Conservation (phyloP, 768 basidiomycete species). For the Calvatia gigantea region DNA sequence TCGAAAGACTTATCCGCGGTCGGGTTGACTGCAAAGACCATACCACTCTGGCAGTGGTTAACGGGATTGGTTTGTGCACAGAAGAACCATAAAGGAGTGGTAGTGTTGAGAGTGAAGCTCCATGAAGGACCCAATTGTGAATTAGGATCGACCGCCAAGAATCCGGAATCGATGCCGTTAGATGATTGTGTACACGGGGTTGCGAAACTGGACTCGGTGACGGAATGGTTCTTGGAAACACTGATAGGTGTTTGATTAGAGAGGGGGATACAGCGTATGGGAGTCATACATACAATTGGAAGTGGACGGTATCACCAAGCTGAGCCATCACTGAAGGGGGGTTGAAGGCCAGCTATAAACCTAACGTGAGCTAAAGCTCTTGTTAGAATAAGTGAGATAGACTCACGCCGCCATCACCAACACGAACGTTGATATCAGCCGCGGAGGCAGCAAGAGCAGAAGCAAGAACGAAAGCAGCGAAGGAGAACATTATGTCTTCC, state of each 20-base stretch:
- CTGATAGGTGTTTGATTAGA: conserved; percentile 17
- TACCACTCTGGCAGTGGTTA: conserved; percentile 49
- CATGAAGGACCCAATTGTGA: conserved; percentile 36
- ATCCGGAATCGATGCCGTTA: conserved; percentile 49
- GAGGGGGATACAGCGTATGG: background rate
- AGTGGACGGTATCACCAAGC: conserved; percentile 45
- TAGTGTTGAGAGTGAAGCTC: conserved; percentile 43
- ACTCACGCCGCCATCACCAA: conserved; percentile 39
- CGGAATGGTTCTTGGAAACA: conserved; percentile 45
- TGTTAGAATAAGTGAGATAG: background rate
- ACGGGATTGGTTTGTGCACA: conserved; percentile 42
- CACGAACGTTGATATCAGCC: conserved; percentile 32
- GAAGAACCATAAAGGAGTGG: conserved; percentile 60
- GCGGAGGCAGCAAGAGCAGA: conserved; percentile 37
- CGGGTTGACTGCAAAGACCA: conserved; percentile 63
- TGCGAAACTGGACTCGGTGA: conserved; percentile 59
- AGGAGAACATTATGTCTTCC: conserved; percentile 4
- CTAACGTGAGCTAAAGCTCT: background rate
- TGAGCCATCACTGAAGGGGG: conserved; percentile 37
- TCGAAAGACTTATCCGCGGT: conserved; percentile 42
- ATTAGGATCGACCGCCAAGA: conserved; percentile 32
- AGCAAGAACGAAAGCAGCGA: conserved; percentile 38
- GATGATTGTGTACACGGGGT: conserved; percentile 41
- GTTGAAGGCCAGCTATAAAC: conserved; percentile 32
- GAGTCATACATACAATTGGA: conserved; percentile 43